These are phyloP conservation scores for Pichia manshurica DNA, from an alignment of 805 yeast species.

Conservation along the genomic window DNA sequence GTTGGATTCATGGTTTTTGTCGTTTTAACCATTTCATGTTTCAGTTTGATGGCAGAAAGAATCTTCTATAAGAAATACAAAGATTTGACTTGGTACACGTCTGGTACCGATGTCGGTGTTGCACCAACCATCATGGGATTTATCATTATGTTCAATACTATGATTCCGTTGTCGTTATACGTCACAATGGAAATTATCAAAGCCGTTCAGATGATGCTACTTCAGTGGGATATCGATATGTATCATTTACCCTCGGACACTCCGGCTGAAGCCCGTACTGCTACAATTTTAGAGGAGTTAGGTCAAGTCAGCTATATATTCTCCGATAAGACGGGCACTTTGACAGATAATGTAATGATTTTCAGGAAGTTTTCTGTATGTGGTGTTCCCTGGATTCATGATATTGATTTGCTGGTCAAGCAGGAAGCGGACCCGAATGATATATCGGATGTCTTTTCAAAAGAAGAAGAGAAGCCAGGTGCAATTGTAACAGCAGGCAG, in stretches of 20 bases:
- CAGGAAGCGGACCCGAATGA: slow-evolving; percentile 17
- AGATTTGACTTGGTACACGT: slow-evolving; percentile 66
- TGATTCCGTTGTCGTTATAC: slow-evolving; percentile 89
- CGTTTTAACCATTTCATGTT: slow-evolving; percentile 67
- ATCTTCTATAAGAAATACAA: slow-evolving; percentile 39
- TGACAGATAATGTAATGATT: slow-evolving; percentile 91
- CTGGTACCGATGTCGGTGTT: slow-evolving; percentile 67
- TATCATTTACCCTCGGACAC: slow-evolving; percentile 79
- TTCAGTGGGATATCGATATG: slow-evolving; percentile 94
- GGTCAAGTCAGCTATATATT: slow-evolving; percentile 95
- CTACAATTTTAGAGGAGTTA: slow-evolving; percentile 89
- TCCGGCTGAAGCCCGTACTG: slow-evolving; percentile 92
- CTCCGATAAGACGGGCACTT: slow-evolving; percentile 95
- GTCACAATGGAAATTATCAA: slow-evolving; percentile 96
- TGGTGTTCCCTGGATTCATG: slow-evolving; percentile 89
- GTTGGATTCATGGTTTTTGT: slow-evolving; percentile 83
- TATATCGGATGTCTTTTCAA: slow-evolving; percentile 10
- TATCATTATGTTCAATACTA: slow-evolving; percentile 93
- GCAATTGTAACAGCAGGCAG: slow-evolving; percentile 38
- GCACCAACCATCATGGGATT: slow-evolving; percentile 93
- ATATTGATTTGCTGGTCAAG: slow-evolving; percentile 41
- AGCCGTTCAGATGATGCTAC: slow-evolving; percentile 71
- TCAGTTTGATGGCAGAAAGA: slow-evolving; percentile 76
- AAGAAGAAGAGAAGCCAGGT: slow-evolving; percentile 17
- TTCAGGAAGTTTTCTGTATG: slow-evolving; percentile 83